These are phyloP conservation scores for Dioscorea zingiberensis DNA, from an alignment of 106 monocot genomes.

Conservation along the genomic window DNA sequence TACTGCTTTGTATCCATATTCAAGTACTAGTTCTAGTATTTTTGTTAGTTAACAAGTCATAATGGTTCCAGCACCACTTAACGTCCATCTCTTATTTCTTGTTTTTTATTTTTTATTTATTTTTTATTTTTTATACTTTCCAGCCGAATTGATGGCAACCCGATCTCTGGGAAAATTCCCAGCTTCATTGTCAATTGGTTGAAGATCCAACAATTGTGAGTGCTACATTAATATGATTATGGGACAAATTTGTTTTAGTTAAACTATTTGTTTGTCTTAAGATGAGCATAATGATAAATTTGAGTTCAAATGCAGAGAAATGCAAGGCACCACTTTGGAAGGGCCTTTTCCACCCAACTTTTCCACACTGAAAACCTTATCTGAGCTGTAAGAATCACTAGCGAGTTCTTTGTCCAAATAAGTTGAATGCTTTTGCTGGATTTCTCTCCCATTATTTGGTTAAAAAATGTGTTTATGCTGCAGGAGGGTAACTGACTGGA, in stretches of 20 bases:
- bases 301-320: slow-evolving; percentile 19
- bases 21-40: no score
- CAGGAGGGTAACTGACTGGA: slow-evolving; percentile 45
- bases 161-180: slow-evolving; percentile 31
- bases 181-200: slow-evolving; percentile 35
- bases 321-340: slow-evolving; percentile 61
- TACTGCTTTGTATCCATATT: no score
- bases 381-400: slow-evolving; percentile 29
- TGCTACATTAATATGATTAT: background rate
- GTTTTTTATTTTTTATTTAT: background rate
- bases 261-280: background rate
- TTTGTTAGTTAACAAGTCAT: background rate
- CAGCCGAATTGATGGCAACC: slow-evolving; percentile 32
- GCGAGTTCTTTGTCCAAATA: background rate
- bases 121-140: background rate
- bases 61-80: background rate
- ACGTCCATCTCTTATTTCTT: background rate
- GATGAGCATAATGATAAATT: no score
- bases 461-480: background rate
- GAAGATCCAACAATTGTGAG: slow-evolving; percentile 16
- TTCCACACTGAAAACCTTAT: slow-evolving; percentile 17
- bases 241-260: background rate
- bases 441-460: background rate
- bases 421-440: background rate
- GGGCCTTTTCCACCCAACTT: slow-evolving; percentile 47